Evolutionary conservation across 495 filamentous ascomycete species (phyloP), one percentile per base, ranked within the genome.

Genomic region (Bryoglossum gracile): DNA sequence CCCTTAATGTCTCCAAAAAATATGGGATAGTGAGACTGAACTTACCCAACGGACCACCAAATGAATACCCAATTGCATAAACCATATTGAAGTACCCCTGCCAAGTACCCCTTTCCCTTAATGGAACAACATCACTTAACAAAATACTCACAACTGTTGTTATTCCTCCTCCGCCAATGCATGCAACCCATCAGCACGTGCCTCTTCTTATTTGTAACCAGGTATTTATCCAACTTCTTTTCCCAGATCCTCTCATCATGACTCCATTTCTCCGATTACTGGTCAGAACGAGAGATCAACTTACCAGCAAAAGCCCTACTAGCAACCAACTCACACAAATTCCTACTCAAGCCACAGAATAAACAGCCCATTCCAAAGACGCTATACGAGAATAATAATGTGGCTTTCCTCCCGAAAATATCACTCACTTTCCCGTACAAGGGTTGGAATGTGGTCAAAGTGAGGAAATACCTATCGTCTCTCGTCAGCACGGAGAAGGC

Each of bases 131-230:
- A 61, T 95, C 89, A 43, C 78, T 84, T 49, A 94, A 64, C 24
- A 95, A 63, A 42, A 95, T 91, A 46, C 68, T 78, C 35, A 84
- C 84, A 41, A 92, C 78, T 3, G 83, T 83, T 3, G 82, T 87
- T 86, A 94, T 91, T 17, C 88, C 89, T 21, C 86, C 88, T 17
- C 87, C 89, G 9, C 87, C 88, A 50, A 90, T 79, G 4, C 88
- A 87, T 46, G 57, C 82, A 76, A 54, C 83, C 80, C 5, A 68
- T 63, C 47, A 28, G 30, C 21, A 18, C 8, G 18, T 17, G 4
- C 5, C 21, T 22, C 8, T 10, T 13, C n/a, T 25, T 24, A 22
- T 4, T 24, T 13, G 17, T 13, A 25, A 13, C 1, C n/a, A 25
- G n/a, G n/a, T n/a, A n/a, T n/a, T n/a, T n/a, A n/a, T n/a, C n/a